A percentile compares a stretch with the other conserved stretches of the same genome.
Evolutionary conservation across 495 filamentous ascomycete genomes (phyloP).

Genomic region (Penicillium ochrochloron): DNA sequence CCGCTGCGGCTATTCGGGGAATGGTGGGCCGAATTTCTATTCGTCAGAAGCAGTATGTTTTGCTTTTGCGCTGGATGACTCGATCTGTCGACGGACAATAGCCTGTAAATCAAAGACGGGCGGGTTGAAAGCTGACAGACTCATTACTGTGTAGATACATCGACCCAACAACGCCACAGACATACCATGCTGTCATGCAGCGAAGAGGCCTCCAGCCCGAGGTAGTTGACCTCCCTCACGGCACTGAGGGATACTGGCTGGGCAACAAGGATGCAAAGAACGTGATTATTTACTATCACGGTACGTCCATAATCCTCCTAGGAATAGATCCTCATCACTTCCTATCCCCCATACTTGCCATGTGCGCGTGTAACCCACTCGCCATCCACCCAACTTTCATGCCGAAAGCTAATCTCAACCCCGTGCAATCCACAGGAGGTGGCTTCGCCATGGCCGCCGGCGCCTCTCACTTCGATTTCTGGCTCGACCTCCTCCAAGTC

Average conservation of each 20-base stretch:
- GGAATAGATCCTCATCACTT: too few relatives aligned
- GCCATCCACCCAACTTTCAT: neutral
- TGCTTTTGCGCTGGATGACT: too few relatives aligned
- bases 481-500: constrained; percentile 45
- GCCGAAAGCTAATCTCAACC: constrained; percentile 9
- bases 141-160: constrained; percentile 32
- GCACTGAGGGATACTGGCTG: constrained; percentile 62
- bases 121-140: neutral
- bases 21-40: constrained; percentile 26
- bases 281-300: constrained; percentile 64
- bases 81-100: neutral
- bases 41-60: constrained; percentile 43
- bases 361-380: constrained; percentile 8
- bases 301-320: constrained; percentile 31
- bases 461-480: constrained; percentile 52
- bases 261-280: constrained; percentile 60
- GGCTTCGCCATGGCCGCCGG: constrained; percentile 57
- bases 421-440: constrained; percentile 48
- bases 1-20: constrained; percentile 34
- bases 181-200: constrained; percentile 53
- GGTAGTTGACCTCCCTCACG: constrained; percentile 52
- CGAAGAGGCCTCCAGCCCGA: constrained; percentile 51
- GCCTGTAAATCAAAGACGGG: neutral
- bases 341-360: neutral
- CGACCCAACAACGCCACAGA: constrained; percentile 42